Base-by-base conservation (phyloP, 306 rosid genomes). In the Cicer chorassanicum region DNA sequence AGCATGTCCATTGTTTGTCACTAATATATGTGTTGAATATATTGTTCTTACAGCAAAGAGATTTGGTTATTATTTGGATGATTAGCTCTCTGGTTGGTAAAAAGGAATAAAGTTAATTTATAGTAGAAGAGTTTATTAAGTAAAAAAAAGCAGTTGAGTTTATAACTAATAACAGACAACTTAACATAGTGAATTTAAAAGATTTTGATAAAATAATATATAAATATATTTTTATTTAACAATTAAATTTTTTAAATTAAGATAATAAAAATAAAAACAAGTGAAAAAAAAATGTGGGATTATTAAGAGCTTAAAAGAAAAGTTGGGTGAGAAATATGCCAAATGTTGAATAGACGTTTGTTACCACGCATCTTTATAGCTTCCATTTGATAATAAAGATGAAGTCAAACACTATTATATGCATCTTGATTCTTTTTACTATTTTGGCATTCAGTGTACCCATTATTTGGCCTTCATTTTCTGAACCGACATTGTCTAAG, bases 341-440 rank as follows among this genome's bases (percentile, higher is more conserved):
- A 74, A 68, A 80, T 74, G 63, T 68, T 68, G 56, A 6, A 43
- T 46, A 16, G 38, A 78, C 2, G 38, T 24, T 29, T 39, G 55
- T 40, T 9, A 42, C 46, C 10, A 64, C 70, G 12, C 21, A 73
- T 13, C 15, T 53, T n/a, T 45, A 53, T 54, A 78, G 46, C 60
- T 42, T 49, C 49, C 59, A 8, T 77, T 51, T 3, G 4, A 24
- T 24, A 24, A 24, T 24, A 24, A 24, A 4, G 80, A 78, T 83
- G 34, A 45, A 70, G 86, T 78, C 83, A 74, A 74, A 78, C 67
- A 69, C 45, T 29, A 11, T 73, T 77, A 65, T 55, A 50, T 46
- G 5, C 19, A 65, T 36, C 19, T 41, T 38, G 18, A 38, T 61
- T 61, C 46, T 61, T 38, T 50, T 46, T 46, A 2, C 51, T 46